These are phyloP conservation scores for Myxozyma sirexii DNA, from an alignment of 805 yeast species.

Conservation along the genomic window DNA sequence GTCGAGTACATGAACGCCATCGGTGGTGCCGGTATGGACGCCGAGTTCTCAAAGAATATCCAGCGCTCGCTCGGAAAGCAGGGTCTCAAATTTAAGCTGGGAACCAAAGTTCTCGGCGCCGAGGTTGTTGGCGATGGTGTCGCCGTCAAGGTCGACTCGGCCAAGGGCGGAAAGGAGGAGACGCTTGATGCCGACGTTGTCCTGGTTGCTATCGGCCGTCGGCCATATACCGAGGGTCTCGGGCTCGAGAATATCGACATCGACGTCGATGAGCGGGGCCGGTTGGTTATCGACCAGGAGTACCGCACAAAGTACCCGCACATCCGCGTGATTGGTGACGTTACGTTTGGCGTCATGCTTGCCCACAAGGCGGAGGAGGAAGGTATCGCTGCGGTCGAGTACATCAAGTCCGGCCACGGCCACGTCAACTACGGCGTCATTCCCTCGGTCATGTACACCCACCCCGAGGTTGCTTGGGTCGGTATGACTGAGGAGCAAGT, in stretches of 20 bases:
- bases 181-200: slow-evolving; percentile 85
- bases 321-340: slow-evolving; percentile 97
- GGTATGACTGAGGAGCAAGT: slow-evolving; percentile 95
- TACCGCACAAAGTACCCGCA: slow-evolving; percentile 90
- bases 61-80: slow-evolving; percentile 92
- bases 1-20: slow-evolving; percentile 86
- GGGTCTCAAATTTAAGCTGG: slow-evolving; percentile 89
- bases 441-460: slow-evolving; percentile 98
- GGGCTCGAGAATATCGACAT: slow-evolving; percentile 86
- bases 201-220: slow-evolving; percentile 97
- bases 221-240: slow-evolving; percentile 91
- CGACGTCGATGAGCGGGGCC: slow-evolving; percentile 88
- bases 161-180: slow-evolving; percentile 80
- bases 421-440: slow-evolving; percentile 98
- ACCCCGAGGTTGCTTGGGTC: slow-evolving; percentile 99
- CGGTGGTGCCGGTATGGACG: slow-evolving; percentile 99
- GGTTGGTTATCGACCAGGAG: slow-evolving; percentile 91
- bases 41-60: slow-evolving; percentile 85
- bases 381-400: slow-evolving; percentile 98
- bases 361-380: slow-evolving; percentile 99
- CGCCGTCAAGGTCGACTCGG: slow-evolving; percentile 83
- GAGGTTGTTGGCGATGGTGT: slow-evolving; percentile 87
- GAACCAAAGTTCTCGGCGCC: slow-evolving; percentile 88
- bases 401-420: slow-evolving; percentile 89
- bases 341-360: slow-evolving; percentile 97